Base-by-base conservation (phyloP, 2,329 filamentous ascomycete genomes). In the Aspergillus proliferans region DNA sequence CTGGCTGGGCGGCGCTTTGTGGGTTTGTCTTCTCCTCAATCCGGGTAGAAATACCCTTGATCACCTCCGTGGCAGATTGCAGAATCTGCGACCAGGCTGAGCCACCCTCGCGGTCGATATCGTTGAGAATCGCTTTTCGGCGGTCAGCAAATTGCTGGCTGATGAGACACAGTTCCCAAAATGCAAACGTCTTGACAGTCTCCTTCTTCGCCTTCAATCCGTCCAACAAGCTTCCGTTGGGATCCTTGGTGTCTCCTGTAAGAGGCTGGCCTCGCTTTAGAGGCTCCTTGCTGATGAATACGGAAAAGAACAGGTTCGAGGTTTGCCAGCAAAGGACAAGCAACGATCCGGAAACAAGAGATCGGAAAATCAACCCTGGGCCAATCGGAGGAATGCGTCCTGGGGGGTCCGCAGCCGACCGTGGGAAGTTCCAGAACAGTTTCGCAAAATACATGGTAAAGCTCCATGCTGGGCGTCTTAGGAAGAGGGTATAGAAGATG, bases 151-250 rank as follows among this genome's bases (percentile, higher is more conserved):
- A 91, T 47, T 82, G 79, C 49, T 86, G 80, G 34, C 87, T 84
- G 58, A 96, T 95, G 48, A 88, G 78, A 26, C 83, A 82, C 24
- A 96, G 75, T 64, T 97, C 92, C 91, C 91, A 95, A 68, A 95
- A 86, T 14, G 92, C 91, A 66, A 94, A 95, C 0, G 83, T 80
- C 79, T 82, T 84, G 52, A 88, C 83, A 8, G 87, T 76, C 7
- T 88, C 77, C 67, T 92, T 93, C 71, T 90, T 93, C 55, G 85
- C 85, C 65, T 85, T 91, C 42, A 97, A 69, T 0, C 92, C 92
- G 49, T 84, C 89, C 44, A 97, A 68, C 24, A 97, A 76, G 64
- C 88, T 95, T 33, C 89, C 90, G 61, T 95, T 97, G 1, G 92
- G 88, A 67, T 96, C 91, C 63, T 88, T 93, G 14, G 89, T 88